phyloP scores from a whole-genome alignment of 169 alveolate species.

The Plasmodium gallinaceum region DNA sequence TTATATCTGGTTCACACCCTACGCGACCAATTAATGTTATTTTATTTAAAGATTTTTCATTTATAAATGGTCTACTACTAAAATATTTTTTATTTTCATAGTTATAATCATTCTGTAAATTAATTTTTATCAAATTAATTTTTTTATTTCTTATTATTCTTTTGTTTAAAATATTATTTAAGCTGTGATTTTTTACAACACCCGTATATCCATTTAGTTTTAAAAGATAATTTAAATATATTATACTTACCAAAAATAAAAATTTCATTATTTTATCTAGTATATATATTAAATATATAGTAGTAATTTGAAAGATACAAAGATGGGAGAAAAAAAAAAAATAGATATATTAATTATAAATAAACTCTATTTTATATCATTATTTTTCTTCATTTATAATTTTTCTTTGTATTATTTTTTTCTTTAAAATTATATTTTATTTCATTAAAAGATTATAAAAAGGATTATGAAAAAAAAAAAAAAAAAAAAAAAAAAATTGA shows the following conservation, averaged over 20 bases:
- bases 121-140: slow-evolving; percentile 8
- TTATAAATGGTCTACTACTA: slow-evolving; percentile 13
- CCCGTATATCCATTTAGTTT: slow-evolving; percentile 30
- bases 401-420: too few species aligned
- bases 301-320: too few species aligned
- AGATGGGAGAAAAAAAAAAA: not conserved
- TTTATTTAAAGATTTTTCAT: slow-evolving; percentile 73
- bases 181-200: slow-evolving; percentile 4
- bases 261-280: slow-evolving; percentile 14
- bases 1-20: slow-evolving; percentile 80
- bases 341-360: not conserved
- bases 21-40: slow-evolving; percentile 74
- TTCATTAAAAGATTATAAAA: not conserved
- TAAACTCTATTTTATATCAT: not conserved
- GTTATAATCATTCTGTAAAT: slow-evolving; percentile 40
- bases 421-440: too few species aligned
- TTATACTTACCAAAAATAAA: slow-evolving; percentile 4
- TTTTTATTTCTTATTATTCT: slow-evolving; percentile 10
- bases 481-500: not conserved
- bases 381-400: not conserved
- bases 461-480: not conserved
- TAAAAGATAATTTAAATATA: not conserved
- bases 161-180: slow-evolving; percentile 3
- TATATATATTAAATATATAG: too few species aligned
- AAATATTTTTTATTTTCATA: slow-evolving; percentile 34